phyloP scores from a whole-genome alignment of 2,329 filamentous ascomycete species.

The Chaetomium globosum region DNA sequence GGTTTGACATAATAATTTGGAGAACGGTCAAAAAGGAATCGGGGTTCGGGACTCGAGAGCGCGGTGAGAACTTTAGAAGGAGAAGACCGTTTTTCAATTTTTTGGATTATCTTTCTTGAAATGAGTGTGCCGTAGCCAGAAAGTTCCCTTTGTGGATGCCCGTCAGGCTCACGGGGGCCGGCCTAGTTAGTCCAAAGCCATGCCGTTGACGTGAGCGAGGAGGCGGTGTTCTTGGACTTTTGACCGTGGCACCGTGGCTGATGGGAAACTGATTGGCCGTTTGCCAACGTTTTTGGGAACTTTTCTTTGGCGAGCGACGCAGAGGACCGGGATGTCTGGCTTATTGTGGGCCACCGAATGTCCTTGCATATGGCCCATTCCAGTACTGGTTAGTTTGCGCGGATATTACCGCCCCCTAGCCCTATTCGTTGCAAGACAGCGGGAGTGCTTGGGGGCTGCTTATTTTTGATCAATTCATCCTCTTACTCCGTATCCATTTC shows the following conservation, averaged over 20 bases:
- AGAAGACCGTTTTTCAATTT: background rate
- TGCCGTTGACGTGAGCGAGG: background rate
- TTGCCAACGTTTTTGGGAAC: background rate
- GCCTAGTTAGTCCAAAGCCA: background rate
- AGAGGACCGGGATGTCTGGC: background rate
- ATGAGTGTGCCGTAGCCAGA: background rate
- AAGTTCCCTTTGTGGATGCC: background rate
- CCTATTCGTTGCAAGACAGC: background rate
- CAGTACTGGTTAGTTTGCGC: background rate
- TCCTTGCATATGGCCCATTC: constrained; percentile 17
- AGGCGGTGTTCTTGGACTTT: constrained; percentile 6
- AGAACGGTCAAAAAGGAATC: background rate
- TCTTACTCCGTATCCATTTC: too few species aligned
- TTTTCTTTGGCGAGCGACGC: background rate
- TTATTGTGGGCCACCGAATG: constrained; percentile 15
- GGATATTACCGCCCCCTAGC: background rate
- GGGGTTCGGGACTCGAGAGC: background rate
- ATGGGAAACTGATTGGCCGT: background rate
- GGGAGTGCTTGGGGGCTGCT: background rate
- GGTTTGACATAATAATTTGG: background rate
- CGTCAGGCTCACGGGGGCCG: background rate
- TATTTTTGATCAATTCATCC: background rate
- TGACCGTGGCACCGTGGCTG: background rate
- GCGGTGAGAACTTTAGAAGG: background rate
- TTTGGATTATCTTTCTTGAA: background rate